Conservation (phyloP, 2,329 filamentous ascomycete species). For the Fusarium globosum region DNA sequence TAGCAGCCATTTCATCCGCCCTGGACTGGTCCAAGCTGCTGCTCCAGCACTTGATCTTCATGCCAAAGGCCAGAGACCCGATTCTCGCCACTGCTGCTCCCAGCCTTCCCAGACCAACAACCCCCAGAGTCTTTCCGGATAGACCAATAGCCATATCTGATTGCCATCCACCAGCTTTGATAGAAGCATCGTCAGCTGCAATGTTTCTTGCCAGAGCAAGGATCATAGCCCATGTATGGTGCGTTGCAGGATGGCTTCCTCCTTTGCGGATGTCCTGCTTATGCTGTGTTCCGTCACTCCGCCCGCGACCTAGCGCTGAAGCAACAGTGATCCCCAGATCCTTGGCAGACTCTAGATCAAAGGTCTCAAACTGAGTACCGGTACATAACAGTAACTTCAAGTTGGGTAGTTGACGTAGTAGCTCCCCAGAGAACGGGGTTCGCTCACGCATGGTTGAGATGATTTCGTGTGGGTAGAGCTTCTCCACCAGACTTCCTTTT, state of each 20-base stretch:
- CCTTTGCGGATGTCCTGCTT: not conserved
- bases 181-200: not conserved
- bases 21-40: constrained; percentile 43
- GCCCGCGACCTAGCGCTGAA: not conserved
- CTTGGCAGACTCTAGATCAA: not conserved
- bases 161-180: not conserved
- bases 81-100: constrained; percentile 3
- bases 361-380: not conserved
- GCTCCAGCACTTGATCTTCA: constrained; percentile 5
- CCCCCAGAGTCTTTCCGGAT: not conserved
- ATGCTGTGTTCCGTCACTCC: not conserved
- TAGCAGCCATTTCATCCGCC: constrained; percentile 54
- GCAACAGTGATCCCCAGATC: not conserved
- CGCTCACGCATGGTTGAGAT: not conserved
- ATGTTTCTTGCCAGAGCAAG: not conserved
- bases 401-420: not conserved
- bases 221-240: not conserved
- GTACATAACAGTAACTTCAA: not conserved
- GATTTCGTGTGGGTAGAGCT: not conserved
- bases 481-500: not conserved
- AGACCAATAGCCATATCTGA: not conserved
- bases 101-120: not conserved
- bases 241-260: not conserved
- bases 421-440: not conserved
- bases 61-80: not conserved